Evolutionary conservation across 2,329 filamentous ascomycete genomes (phyloP).

Genomic region (Tympanopsis confertula): DNA sequence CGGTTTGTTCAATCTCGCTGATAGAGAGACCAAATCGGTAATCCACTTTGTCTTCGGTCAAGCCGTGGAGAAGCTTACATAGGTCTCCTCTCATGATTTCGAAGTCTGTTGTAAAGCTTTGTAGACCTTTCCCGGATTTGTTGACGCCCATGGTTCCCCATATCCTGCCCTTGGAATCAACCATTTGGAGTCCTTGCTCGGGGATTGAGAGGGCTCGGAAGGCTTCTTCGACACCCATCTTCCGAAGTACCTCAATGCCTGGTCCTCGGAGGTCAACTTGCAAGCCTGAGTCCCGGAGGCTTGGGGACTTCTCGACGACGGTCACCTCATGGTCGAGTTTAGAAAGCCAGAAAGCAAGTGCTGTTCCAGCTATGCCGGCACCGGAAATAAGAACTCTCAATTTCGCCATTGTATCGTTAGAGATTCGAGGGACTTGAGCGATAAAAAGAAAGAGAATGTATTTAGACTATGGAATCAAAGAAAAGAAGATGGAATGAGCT

Average conservation of each 20-base stretch:
- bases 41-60: constrained; percentile 10
- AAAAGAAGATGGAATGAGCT: no score
- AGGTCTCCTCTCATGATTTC: constrained; percentile 45
- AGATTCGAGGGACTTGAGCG: not conserved
- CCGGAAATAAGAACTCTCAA: not conserved
- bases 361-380: not conserved
- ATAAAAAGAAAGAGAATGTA: no score
- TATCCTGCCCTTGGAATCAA: constrained; percentile 23
- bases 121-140: constrained; percentile 16
- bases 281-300: constrained; percentile 32
- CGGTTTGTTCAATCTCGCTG: constrained; percentile 15
- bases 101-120: constrained; percentile 31
- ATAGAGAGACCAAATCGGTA: constrained; percentile 15
- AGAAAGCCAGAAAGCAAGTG: not conserved
- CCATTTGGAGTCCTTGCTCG: constrained; percentile 31
- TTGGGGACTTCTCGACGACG: not conserved
- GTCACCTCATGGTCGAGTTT: not conserved
- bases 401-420: not conserved
- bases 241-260: constrained; percentile 34
- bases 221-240: constrained; percentile 34
- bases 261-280: constrained; percentile 41
- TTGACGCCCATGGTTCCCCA: constrained; percentile 26
- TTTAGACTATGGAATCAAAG: no score
- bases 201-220: constrained; percentile 27
- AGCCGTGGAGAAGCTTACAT: constrained; percentile 26